Percentiles rank a stretch among this genome's conserved stretches.
These are phyloP conservation scores for Vigna mungo DNA, from an alignment of 306 rosid species.

Conservation along the genomic window DNA sequence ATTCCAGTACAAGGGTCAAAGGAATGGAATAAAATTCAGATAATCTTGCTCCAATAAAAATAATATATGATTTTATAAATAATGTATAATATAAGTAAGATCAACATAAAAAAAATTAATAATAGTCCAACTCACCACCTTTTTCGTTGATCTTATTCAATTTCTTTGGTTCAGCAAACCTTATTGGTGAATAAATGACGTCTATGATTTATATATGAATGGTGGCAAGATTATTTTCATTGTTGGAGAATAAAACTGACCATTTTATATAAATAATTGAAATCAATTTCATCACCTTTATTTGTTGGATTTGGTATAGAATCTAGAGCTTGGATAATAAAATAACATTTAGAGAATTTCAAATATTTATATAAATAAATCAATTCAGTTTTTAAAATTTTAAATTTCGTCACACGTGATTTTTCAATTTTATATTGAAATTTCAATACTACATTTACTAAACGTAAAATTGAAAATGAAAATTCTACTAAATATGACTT, in stretches of 20 bases:
- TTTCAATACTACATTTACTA: too few species aligned
- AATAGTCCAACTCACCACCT: background rate
- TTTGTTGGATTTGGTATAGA: background rate
- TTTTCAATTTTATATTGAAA: too few species aligned
- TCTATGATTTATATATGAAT: background rate
- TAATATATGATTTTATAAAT: background rate
- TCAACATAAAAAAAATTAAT: background rate
- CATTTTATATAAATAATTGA: background rate
- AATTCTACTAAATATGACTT: too few species aligned
- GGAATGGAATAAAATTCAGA: conserved; percentile 24
- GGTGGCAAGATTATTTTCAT: background rate
- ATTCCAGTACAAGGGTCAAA: conserved; percentile 38
- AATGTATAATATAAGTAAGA: background rate
- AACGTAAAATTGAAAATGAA: too few species aligned
- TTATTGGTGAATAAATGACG: background rate
- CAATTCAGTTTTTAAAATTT: too few species aligned
- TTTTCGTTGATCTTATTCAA: background rate
- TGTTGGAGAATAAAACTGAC: background rate
- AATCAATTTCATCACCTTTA: background rate
- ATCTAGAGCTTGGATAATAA: background rate
- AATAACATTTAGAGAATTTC: too few species aligned
- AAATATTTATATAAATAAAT: too few species aligned
- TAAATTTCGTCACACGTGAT: too few species aligned
- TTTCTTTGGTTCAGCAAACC: background rate
- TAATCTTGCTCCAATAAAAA: conserved; percentile 7